phyloP scores from a whole-genome alignment of 306 rosid species.

The Cotoneaster glaucophyllus region DNA sequence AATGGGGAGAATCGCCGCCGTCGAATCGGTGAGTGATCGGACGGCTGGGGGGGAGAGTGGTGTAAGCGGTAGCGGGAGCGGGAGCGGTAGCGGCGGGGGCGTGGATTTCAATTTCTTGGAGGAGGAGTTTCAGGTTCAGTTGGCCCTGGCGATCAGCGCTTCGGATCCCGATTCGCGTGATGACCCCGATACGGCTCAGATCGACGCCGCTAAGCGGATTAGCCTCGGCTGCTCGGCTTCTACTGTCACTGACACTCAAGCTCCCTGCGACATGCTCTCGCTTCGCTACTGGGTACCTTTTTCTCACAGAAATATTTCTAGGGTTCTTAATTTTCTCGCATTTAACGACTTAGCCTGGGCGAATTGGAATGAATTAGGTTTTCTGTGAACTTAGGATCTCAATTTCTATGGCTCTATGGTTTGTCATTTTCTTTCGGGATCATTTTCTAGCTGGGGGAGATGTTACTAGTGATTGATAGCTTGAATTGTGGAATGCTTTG shows the following conservation, averaged over 20 bases:
- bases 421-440: neutral
- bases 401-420: neutral
- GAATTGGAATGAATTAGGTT: slow-evolving; percentile 3
- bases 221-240: slow-evolving; percentile 80
- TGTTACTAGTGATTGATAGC: neutral
- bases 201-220: slow-evolving; percentile 98
- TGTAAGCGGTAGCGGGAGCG: slow-evolving; percentile 12
- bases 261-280: slow-evolving; percentile 60
- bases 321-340: neutral
- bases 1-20: slow-evolving; percentile 34
- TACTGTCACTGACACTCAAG: slow-evolving; percentile 28
- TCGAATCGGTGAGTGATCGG: slow-evolving; percentile 44
- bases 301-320: neutral
- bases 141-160: slow-evolving; percentile 96
- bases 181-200: slow-evolving; percentile 88
- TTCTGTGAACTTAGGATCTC: neutral
- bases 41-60: slow-evolving; percentile 14
- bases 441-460: neutral
- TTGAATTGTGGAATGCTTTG: neutral
- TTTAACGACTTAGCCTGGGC: neutral
- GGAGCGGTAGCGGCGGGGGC: slow-evolving; percentile 13
- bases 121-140: slow-evolving; percentile 96
- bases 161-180: slow-evolving; percentile 72
- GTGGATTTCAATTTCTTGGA: slow-evolving; percentile 65
- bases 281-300: slow-evolving; percentile 72